These are phyloP conservation scores for Melanogaster broomeanus DNA, from an alignment of 768 basidiomycete genomes.

Conservation along the genomic window DNA sequence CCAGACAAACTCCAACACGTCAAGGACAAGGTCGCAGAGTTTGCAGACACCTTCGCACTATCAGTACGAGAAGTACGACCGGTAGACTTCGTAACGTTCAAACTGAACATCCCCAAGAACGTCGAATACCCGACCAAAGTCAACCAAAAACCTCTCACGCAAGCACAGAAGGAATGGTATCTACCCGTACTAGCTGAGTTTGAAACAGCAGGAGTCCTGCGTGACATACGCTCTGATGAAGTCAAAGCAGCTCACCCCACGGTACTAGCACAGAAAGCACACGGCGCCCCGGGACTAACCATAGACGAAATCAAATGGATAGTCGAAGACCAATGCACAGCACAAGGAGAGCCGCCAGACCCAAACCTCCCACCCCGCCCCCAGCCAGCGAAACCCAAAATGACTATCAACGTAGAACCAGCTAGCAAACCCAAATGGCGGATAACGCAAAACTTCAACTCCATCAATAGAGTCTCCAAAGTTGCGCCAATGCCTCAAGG, in stretches of 20 bases:
- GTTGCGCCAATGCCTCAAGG: conserved; percentile 37
- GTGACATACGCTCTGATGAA: conserved; percentile 3
- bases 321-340: conserved; percentile 16
- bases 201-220: conserved; percentile 30
- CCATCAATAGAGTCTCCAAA: conserved; percentile 34
- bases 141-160: too few relatives aligned
- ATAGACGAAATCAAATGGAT: conserved; percentile 10
- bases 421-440: neutral
- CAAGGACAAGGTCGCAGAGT: too few relatives aligned
- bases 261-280: conserved; percentile 13
- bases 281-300: conserved; percentile 1
- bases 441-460: conserved; percentile 6
- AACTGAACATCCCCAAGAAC: conserved; percentile 32
- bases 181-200: conserved; percentile 36
- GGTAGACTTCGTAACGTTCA: conserved; percentile 35
- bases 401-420: too few relatives aligned
- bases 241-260: conserved; percentile 11
- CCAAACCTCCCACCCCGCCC: neutral
- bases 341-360: conserved; percentile 1
- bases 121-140: too few relatives aligned
- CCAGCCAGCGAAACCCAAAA: neutral
- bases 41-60: too few relatives aligned
- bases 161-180: conserved; percentile 33
- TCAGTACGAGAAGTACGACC: too few relatives aligned
- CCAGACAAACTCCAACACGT: too few relatives aligned